Evolutionary conservation across 1,284 basidiomycete species (phyloP), one percentile per base, ranked within the genome.

Genomic region (Ustilago cynodontis): DNA sequence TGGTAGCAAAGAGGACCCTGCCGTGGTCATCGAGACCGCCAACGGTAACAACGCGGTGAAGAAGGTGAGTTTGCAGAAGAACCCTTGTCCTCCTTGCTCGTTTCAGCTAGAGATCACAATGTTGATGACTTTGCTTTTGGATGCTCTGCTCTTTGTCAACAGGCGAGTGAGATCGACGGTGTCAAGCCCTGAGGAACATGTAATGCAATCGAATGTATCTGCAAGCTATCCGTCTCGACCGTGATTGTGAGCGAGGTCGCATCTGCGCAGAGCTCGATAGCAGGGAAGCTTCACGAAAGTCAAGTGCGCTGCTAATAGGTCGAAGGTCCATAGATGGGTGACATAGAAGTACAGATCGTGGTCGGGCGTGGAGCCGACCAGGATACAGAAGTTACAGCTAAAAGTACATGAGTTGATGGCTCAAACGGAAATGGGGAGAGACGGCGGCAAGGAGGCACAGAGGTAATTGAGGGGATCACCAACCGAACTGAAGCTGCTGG

Each of bases 401-500:
- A 39, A 50, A 65, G 26, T 60, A 51, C 50, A 63, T 33, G 33
- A 54, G n/a, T n/a, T n/a, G n/a, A n/a, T n/a, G n/a, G n/a, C n/a
- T n/a, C n/a, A n/a, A n/a, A n/a, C n/a, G n/a, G n/a, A n/a, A n/a
- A n/a, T n/a, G n/a, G n/a, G n/a, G n/a, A n/a, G n/a, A n/a, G n/a
- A n/a, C n/a, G n/a, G 22, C 18, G 13, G 18, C 9, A 14, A 22
- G 7, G 43, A 58, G 31, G 29, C 24, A 57, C 41, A 33, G 31
- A 45, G 16, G 20, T n/a, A 3, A 5, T 28, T 31, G 24, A n/a
- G 37, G 29, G 9, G 8, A 24, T 65, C 59, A 83, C 79, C 80
- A 86, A 18, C 82, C 82, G 59, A 84, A 85, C 37, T 77, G 77
- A 28, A 83, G 76, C 67, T 82, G 83, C 47, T 79, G 78, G 39